These are phyloP conservation scores for Ramularia endophylla DNA, from an alignment of 2,329 filamentous ascomycete species.

Conservation along the genomic window DNA sequence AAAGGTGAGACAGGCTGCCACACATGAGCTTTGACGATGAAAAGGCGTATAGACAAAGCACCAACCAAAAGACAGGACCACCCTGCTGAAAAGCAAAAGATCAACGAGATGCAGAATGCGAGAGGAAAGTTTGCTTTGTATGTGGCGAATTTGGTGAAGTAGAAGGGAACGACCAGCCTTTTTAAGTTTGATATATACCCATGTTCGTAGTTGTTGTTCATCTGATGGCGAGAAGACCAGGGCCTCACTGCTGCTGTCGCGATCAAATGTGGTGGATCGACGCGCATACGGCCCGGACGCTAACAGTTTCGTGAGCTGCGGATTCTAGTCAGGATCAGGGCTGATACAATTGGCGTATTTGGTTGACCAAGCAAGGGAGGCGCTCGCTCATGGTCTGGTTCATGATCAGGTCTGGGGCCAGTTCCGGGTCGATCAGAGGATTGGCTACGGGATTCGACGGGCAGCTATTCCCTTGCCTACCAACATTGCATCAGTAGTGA, in stretches of 20 bases:
- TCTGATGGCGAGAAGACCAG: conserved; percentile 6
- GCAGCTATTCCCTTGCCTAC: conserved; percentile 9
- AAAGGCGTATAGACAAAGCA: conserved; percentile 2
- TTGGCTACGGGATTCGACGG: conserved; percentile 9
- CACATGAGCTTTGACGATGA: conserved; percentile 1
- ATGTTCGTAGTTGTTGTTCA: conserved; percentile 11
- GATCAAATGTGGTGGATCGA: conserved; percentile 13
- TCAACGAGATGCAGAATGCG: conserved; percentile 9
- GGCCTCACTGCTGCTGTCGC: conserved; percentile 15
- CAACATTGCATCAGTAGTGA: conserved; percentile 7
- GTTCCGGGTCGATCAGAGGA: conserved; percentile 9
- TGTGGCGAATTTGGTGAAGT: conserved; percentile 9
- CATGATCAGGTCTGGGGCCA: conserved; percentile 4
- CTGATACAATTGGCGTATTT: conserved; percentile 9
- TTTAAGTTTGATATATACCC: conserved; percentile 13
- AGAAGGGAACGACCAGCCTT: conserved; percentile 9
- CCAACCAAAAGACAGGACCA: conserved; percentile 8
- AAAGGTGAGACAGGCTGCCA: conserved; percentile 1
- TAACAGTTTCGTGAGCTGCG: conserved; percentile 17
- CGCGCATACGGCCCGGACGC: conserved; percentile 16
- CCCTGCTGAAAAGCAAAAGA: conserved; percentile 8
- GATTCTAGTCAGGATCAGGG: conserved; percentile 12
- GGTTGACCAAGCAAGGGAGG: conserved; percentile 13
- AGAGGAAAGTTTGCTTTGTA: conserved; percentile 11
- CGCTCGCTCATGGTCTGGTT: conserved; percentile 13